A percentile compares a stretch with the other conserved stretches of the same genome.
These are phyloP conservation scores for Meredithiella fracta DNA, from an alignment of 2,329 filamentous ascomycete genomes.

Conservation along the genomic window DNA sequence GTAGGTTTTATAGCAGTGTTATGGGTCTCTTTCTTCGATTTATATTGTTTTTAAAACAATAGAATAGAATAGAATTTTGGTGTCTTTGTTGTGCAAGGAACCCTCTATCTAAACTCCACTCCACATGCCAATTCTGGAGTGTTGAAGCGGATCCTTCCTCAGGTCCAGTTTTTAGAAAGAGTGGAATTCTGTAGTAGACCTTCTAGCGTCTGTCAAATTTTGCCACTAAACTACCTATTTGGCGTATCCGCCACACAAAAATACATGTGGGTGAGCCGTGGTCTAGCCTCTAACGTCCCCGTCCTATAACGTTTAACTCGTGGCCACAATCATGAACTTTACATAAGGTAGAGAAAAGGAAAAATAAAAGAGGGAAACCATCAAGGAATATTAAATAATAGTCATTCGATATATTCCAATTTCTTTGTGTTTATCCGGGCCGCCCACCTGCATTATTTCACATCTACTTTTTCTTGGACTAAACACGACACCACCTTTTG, in stretches of 20 bases:
- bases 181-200: not conserved
- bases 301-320: not conserved
- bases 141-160: conserved; percentile 9
- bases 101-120: not conserved
- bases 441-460: not conserved
- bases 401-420: too few relatives aligned
- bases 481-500: not conserved
- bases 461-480: not conserved
- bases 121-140: conserved; percentile 6
- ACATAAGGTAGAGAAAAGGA: too few relatives aligned
- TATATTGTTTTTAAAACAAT: not conserved
- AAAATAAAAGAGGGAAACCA: too few relatives aligned
- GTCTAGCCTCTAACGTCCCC: not conserved
- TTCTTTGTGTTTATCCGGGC: not conserved
- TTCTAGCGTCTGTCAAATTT: not conserved
- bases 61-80: not conserved
- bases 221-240: not conserved
- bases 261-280: not conserved
- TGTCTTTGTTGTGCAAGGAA: not conserved
- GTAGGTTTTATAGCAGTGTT: not conserved
- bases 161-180: not conserved
- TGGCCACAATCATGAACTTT: not conserved
- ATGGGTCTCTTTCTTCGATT: not conserved
- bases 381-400: too few relatives aligned
- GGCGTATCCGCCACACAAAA: not conserved